Conservation (phyloP, 2,329 filamentous ascomycete genomes). For the Mariannaea sp. region DNA sequence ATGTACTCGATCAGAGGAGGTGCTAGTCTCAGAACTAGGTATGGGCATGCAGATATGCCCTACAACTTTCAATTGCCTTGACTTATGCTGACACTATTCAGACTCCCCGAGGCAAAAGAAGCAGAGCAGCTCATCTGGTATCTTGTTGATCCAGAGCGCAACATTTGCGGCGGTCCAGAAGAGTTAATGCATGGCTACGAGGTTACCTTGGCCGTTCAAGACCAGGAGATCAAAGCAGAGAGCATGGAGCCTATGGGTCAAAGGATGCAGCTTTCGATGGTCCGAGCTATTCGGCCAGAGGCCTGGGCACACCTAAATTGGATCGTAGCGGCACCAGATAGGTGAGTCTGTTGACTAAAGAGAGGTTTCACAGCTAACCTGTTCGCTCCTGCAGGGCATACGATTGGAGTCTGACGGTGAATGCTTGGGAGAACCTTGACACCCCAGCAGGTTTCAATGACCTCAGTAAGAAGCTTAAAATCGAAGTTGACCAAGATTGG, state of each 20-base stretch:
- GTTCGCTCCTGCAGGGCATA: slow-evolving; percentile 31
- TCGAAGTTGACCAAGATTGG: slow-evolving; percentile 17
- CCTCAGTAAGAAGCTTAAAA: slow-evolving; percentile 30
- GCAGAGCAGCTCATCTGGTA: slow-evolving; percentile 26
- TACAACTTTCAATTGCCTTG: neutral
- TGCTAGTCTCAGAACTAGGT: slow-evolving; percentile 38
- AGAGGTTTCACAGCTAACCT: slow-evolving; percentile 13
- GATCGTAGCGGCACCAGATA: slow-evolving; percentile 44
- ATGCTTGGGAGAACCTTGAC: slow-evolving; percentile 31
- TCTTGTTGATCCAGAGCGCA: slow-evolving; percentile 19
- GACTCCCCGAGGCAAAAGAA: slow-evolving; percentile 21
- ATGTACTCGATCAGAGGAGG: slow-evolving; percentile 40
- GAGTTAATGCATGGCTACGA: slow-evolving; percentile 25
- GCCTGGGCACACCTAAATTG: slow-evolving; percentile 38
- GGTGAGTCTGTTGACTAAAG: slow-evolving; percentile 31
- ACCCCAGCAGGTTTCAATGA: slow-evolving; percentile 26
- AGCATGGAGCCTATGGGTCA: slow-evolving; percentile 12
- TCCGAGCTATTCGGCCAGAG: slow-evolving; percentile 30
- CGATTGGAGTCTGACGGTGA: slow-evolving; percentile 44
- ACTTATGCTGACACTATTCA: slow-evolving; percentile 18
- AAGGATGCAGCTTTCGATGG: slow-evolving; percentile 30
- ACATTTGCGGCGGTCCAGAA: slow-evolving; percentile 21
- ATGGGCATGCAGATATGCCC: no score
- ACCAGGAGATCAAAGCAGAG: slow-evolving; percentile 31
- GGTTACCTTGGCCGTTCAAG: slow-evolving; percentile 28